Percentiles rank a stretch among this genome's conserved stretches.
phyloP scores from a whole-genome alignment of 306 rosid species.

The Cyamopsis tetragonoloba region DNA sequence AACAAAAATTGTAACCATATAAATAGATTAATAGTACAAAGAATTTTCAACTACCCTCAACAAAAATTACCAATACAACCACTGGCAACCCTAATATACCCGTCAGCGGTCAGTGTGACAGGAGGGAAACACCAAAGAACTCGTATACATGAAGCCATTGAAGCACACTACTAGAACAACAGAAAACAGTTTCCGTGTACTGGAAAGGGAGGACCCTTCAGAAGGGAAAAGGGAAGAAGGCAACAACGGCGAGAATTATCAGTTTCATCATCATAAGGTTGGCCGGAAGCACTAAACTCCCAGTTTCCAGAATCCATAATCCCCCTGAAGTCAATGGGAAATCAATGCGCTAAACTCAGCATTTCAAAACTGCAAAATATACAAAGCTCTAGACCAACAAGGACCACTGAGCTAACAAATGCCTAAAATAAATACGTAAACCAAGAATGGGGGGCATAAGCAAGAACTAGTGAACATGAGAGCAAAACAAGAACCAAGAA shows the following conservation, averaged over 20 bases:
- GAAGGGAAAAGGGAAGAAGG: neutral
- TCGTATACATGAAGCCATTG: slow-evolving; percentile 19
- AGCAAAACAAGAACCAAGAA: slow-evolving; percentile 32
- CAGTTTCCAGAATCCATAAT: slow-evolving; percentile 26
- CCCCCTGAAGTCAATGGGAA: slow-evolving; percentile 28
- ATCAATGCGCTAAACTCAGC: slow-evolving; percentile 32
- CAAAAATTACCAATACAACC: slow-evolving; percentile 33
- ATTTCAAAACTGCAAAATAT: slow-evolving; percentile 36
- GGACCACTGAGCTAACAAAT: slow-evolving; percentile 34
- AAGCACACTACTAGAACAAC: slow-evolving; percentile 16
- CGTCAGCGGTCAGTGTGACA: slow-evolving; percentile 35
- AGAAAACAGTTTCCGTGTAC: slow-evolving; percentile 24
- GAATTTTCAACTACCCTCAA: neutral
- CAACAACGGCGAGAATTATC: neutral
- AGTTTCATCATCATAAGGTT: neutral
- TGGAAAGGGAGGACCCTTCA: slow-evolving; percentile 4
- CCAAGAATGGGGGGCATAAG: slow-evolving; percentile 35
- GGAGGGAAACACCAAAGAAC: slow-evolving; percentile 25
- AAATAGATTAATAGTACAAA: neutral
- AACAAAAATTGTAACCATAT: neutral
- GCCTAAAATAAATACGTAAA: slow-evolving; percentile 34
- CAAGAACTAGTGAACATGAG: slow-evolving; percentile 2
- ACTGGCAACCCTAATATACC: slow-evolving; percentile 29
- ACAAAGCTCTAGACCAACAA: slow-evolving; percentile 24
- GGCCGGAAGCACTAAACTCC: slow-evolving; percentile 24